Conservation (phyloP, 2,329 filamentous ascomycete genomes). For the Ceratocystis harringtonii region DNA sequence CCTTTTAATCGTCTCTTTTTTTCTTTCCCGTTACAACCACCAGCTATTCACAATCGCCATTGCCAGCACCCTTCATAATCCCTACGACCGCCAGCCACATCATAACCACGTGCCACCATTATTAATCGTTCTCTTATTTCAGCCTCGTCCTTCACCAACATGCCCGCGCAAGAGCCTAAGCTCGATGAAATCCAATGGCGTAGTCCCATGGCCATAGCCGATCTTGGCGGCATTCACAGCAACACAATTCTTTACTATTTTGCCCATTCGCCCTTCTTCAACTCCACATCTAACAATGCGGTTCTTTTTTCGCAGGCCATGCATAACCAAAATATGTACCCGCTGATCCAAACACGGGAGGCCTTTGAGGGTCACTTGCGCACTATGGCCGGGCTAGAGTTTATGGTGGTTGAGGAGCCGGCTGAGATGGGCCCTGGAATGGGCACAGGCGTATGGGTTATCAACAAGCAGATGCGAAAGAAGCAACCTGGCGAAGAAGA, state of each 20-base stretch:
- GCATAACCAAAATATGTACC: conserved; percentile 43
- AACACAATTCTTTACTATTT: conserved; percentile 56
- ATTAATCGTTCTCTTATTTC: not conserved
- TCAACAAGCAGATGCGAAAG: conserved; percentile 50
- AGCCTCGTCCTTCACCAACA: conserved; percentile 20
- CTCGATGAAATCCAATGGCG: conserved; percentile 56
- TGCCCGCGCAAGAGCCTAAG: conserved; percentile 36
- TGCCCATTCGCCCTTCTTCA: conserved; percentile 51
- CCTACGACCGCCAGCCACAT: no score
- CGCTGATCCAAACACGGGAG: conserved; percentile 44
- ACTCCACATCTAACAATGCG: conserved; percentile 52
- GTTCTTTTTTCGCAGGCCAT: conserved; percentile 46
- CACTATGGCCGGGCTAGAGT: conserved; percentile 53
- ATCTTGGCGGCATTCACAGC: conserved; percentile 45
- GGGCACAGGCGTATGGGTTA: conserved; percentile 54
- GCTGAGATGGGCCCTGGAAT: conserved; percentile 49
- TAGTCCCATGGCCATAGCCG: conserved; percentile 33
- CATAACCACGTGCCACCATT: not conserved
- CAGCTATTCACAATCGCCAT: not conserved
- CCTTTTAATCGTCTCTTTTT: not conserved
- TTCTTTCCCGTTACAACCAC: not conserved
- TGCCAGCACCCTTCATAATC: not conserved
- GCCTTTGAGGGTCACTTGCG: conserved; percentile 47
- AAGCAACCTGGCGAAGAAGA: conserved; percentile 42
- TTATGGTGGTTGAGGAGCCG: conserved; percentile 49